Conservation (phyloP, 768 basidiomycete species). For the Tylopilus sp. region DNA sequence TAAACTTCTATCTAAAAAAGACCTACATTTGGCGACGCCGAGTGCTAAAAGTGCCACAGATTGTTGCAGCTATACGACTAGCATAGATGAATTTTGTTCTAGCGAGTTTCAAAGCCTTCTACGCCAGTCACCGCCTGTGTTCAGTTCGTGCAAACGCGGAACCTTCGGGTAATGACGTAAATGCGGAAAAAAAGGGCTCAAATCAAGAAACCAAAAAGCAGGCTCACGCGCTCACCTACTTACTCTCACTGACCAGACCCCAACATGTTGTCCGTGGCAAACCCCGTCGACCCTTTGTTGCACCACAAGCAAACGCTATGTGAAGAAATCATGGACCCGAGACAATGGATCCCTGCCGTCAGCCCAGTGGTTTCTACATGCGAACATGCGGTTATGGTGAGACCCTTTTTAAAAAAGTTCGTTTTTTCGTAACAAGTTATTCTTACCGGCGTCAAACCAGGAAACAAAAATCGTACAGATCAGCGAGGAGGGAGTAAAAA, state of each 20-base stretch:
- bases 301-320: neutral
- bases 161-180: slow-evolving; percentile 8
- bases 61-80: neutral
- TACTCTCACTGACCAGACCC: neutral
- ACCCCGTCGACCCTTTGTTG: neutral
- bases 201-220: neutral
- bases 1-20: slow-evolving; percentile 19
- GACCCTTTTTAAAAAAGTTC: neutral
- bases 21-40: slow-evolving; percentile 2
- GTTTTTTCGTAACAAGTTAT: neutral
- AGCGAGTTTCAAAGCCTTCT: neutral
- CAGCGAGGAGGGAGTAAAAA: slow-evolving; percentile 55
- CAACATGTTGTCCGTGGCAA: slow-evolving; percentile 19
- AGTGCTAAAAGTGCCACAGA: neutral
- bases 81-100: neutral
- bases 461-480: slow-evolving; percentile 57
- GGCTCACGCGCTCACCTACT: neutral
- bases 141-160: slow-evolving; percentile 4
- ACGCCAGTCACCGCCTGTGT: neutral
- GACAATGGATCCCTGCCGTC: neutral
- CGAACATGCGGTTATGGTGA: slow-evolving; percentile 55
- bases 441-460: slow-evolving; percentile 36
- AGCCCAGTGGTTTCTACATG: slow-evolving; percentile 64
- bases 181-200: neutral
- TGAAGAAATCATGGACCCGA: neutral